A percentile compares a stretch with the other conserved stretches of the same genome.
These are phyloP conservation scores for Bromus sterilis DNA, from an alignment of 176 grass and related monocot genomes.

Conservation along the genomic window DNA sequence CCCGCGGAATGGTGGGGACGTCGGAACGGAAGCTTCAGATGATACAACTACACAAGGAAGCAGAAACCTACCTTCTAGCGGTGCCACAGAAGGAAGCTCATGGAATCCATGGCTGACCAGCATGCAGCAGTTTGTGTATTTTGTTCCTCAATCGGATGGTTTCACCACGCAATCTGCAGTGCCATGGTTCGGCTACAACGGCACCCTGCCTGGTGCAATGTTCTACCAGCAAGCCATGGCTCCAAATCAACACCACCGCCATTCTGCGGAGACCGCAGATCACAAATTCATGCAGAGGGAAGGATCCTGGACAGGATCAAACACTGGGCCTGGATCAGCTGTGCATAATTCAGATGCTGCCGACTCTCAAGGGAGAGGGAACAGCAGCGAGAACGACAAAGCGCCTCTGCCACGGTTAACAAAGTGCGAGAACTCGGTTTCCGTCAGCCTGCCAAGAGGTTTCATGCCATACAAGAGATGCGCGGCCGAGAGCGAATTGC, in stretches of 20 bases:
- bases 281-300: conserved; percentile 34
- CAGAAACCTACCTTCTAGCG: neutral
- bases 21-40: conserved; percentile 3
- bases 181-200: conserved; percentile 35
- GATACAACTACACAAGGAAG: neutral
- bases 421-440: conserved; percentile 22
- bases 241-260: conserved; percentile 1
- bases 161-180: conserved; percentile 2
- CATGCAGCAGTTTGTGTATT: conserved; percentile 46
- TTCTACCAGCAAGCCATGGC: conserved; percentile 30
- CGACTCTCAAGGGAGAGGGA: conserved; percentile 23
- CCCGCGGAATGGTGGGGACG: neutral
- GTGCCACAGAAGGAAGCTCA: neutral
- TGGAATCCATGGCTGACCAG: conserved; percentile 30
- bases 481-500: conserved; percentile 32
- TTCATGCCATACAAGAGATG: conserved; percentile 69
- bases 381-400: neutral
- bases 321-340: conserved; percentile 5
- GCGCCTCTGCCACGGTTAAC: neutral
- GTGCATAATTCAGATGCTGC: conserved; percentile 23
- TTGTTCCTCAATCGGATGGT: conserved; percentile 27
- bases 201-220: conserved; percentile 23
- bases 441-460: conserved; percentile 28
- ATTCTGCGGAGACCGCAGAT: conserved; percentile 4
- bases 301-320: conserved; percentile 65